Base-by-base conservation (phyloP, 352 stramenopile genomes). In the Phytophthora tubulina region DNA sequence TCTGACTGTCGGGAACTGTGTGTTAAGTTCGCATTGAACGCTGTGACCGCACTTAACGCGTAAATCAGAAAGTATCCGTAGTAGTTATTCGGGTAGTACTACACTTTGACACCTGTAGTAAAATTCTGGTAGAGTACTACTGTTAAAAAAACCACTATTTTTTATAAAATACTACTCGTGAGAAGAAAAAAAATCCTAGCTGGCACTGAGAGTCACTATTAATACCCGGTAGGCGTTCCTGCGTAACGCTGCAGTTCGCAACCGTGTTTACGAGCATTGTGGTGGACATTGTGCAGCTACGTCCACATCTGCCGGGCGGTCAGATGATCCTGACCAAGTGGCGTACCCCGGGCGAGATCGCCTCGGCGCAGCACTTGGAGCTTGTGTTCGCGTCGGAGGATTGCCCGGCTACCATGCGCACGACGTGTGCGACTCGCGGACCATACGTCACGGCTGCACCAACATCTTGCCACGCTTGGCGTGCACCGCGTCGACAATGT, bases 301-400 rank as follows among this genome's bases (percentile, higher is more conserved):
- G 86, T 2, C 86, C 86, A 42, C 86, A 93, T 64, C 62, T 94
- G 3, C 80, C 85, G 0, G 86, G 93, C 54, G 86, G 85, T 35
- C 85, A 93, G 68, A 94, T 94, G 85, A 92, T 94, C 30, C 60
- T 94, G 57, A 94, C 86, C 57, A 94, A 94, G 75, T 94, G 86
- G 86, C 85, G 86, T 15, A 84, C 93, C 35, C 86, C 93, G 66
- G 86, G 86, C 42, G 86, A 94, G 73, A 90, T 93, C 66, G 85
- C 85, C 39, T 84, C 85, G 9, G 72, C 77, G 8, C 67, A 84
- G 63, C 85, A 92, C 45, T 70, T 94, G 14, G 74, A 89, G 63
- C 66, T 61, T 14, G 84, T 92, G 14, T 87, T 80, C 42, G 77
- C 77, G 49, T 94, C 85, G 1, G 84, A 92, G 55, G 85, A 94